Percentiles rank a stretch among this genome's conserved stretches.
Evolutionary conservation across 2,329 filamentous ascomycete genomes (phyloP).

Genomic region (Colletotrichum musae): DNA sequence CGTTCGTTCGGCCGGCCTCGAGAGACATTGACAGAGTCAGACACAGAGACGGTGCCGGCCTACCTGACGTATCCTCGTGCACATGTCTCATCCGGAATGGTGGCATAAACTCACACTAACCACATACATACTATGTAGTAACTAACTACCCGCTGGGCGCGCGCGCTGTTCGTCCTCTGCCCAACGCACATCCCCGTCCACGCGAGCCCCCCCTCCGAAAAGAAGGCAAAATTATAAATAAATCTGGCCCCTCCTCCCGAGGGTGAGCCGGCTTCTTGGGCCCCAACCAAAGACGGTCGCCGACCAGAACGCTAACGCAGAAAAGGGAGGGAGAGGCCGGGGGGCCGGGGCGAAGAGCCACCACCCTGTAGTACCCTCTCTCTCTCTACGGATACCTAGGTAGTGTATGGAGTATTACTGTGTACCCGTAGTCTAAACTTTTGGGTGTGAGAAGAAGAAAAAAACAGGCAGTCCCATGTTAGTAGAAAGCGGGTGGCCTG

Average conservation of each 20-base stretch:
- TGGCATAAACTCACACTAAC: slow-evolving; percentile 11
- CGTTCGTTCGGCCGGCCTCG: too few relatives aligned
- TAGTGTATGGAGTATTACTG: too few relatives aligned
- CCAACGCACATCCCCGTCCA: slow-evolving; percentile 13
- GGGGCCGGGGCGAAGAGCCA: slow-evolving; percentile 21
- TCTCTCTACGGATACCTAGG: too few relatives aligned
- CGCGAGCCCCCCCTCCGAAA: slow-evolving; percentile 17
- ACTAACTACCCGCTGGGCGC: too few relatives aligned
- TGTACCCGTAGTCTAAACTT: too few relatives aligned
- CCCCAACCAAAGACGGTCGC: slow-evolving; percentile 35
- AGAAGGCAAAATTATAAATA: slow-evolving; percentile 32
- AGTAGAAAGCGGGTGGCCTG: slow-evolving; percentile 13
- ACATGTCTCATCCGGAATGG: slow-evolving; percentile 15
- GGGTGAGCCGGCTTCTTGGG: slow-evolving; percentile 41
- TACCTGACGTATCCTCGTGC: background rate
- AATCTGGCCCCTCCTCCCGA: slow-evolving; percentile 35
- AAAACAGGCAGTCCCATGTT: too few relatives aligned
- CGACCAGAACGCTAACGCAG: slow-evolving; percentile 18
- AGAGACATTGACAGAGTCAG: too few relatives aligned
- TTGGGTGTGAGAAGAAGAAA: too few relatives aligned
- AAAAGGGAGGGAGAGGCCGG: slow-evolving; percentile 20
- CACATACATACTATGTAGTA: too few relatives aligned
- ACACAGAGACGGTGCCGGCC: slow-evolving; percentile 10
- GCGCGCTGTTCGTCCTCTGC: slow-evolving; percentile 6
- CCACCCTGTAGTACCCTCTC: background rate